Conservation (phyloP, 352 stramenopile genomes). For the Globisporangium spinosum region DNA sequence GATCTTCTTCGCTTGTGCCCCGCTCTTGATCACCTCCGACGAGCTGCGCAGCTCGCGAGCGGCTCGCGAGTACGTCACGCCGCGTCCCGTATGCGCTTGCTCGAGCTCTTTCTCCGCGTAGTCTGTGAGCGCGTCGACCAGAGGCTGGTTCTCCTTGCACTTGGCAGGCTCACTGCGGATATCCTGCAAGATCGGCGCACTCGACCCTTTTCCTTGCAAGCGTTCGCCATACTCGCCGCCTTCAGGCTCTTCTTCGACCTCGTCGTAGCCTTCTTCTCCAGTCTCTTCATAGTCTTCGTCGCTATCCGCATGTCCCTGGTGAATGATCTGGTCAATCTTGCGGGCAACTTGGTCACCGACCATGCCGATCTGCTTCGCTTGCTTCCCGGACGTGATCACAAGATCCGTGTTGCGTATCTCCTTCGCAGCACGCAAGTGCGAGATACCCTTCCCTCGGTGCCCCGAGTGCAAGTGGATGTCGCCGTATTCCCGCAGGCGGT, state of each 20-base stretch:
- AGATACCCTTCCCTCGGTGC: constrained; percentile 65
- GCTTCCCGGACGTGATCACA: constrained; percentile 42
- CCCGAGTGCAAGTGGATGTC: constrained; percentile 68
- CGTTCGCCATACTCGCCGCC: constrained; percentile 14
- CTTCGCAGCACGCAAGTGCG: constrained; percentile 62
- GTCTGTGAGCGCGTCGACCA: constrained; percentile 61
- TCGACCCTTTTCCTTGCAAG: constrained; percentile 1
- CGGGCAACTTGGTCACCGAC: constrained; percentile 48
- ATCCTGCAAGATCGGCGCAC: constrained; percentile 49
- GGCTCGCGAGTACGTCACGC: constrained; percentile 60
- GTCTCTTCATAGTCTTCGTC: constrained; percentile 59
- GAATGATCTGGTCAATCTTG: constrained; percentile 78
- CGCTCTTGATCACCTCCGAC: constrained; percentile 41
- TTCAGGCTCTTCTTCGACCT: constrained; percentile 24
- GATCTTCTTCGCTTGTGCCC: constrained; percentile 48
- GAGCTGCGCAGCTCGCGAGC: constrained; percentile 49
- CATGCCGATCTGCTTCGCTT: constrained; percentile 58
- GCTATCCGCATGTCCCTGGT: constrained; percentile 63
- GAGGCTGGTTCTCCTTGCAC: constrained; percentile 48
- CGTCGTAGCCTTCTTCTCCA: constrained; percentile 39
- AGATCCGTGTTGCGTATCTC: constrained; percentile 53
- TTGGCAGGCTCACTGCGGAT: constrained; percentile 36
- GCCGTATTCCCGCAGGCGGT: constrained; percentile 63
- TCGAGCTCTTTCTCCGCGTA: constrained; percentile 57
- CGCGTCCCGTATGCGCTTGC: constrained; percentile 45